Evolutionary conservation across 164 flowering plant genomes (phyloP).

Genomic region (Vitis amurensis): DNA sequence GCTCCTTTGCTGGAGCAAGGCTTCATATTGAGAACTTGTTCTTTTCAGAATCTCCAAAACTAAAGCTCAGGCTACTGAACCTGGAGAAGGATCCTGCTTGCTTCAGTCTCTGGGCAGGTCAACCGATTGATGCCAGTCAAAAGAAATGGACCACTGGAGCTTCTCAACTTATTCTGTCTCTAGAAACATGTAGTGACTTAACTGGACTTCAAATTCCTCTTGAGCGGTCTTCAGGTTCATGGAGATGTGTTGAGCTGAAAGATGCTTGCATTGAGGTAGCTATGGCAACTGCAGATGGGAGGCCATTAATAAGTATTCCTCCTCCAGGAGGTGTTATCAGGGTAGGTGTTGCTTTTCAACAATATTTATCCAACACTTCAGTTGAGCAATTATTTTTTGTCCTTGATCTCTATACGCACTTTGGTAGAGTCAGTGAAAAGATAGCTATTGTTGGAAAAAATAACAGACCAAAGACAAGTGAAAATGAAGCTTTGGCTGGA

Average conservation of each 20-base stretch:
- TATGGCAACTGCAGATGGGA: conserved; percentile 92
- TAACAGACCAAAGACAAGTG: conserved; percentile 27
- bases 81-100: conserved; percentile 98
- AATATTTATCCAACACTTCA: conserved; percentile 82
- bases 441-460: conserved; percentile 58
- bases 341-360: conserved; percentile 72
- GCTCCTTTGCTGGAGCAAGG: conserved; percentile 79
- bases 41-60: conserved; percentile 61
- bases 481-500: conserved; percentile 30
- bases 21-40: conserved; percentile 74
- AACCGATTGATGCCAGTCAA: conserved; percentile 92
- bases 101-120: conserved; percentile 87
- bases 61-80: conserved; percentile 61
- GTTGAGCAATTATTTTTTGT: conserved; percentile 90
- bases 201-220: conserved; percentile 26
- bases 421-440: conserved; percentile 77
- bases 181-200: conserved; percentile 47
- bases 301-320: conserved; percentile 65
- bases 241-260: conserved; percentile 87
- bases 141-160: conserved; percentile 71
- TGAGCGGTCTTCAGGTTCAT: conserved; percentile 40
- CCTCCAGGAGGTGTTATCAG: conserved; percentile 96
- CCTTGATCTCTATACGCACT: conserved; percentile 76
- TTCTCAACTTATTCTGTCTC: conserved; percentile 65
- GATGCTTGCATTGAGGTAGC: conserved; percentile 81